Base-by-base conservation (phyloP, 2,329 filamentous ascomycete species). In the Aspergillus neoniger region DNA sequence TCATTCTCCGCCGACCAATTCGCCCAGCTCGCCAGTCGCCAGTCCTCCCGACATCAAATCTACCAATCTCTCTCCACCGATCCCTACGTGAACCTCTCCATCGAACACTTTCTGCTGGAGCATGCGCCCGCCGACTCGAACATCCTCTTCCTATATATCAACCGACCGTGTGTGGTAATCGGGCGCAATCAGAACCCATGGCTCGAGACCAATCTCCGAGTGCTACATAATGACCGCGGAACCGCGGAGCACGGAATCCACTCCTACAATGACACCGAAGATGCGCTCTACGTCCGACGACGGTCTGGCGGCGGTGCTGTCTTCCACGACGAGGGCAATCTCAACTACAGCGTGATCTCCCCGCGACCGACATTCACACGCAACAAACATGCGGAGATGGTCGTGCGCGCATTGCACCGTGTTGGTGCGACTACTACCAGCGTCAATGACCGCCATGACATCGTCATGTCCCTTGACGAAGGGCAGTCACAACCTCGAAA, bases 151-250 rank as follows among this genome's bases (percentile, higher is more conserved):
- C 85, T 97, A 54, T 99, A 98, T 79, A 85, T 87, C 69, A 98
- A 99, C 78, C 79, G 86, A 39, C 92, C 94, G 0, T 92, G 91
- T 74, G 85, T 99, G 61, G 88, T 99, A 72, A 89, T 99, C 67
- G 95, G 95, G 47, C 88, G 95, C 62, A 99, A 99, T 75, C 95
- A 99, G 80, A 99, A 99, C 75, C 95, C 95, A 57, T 99, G 94
- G 95, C 83, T 91, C 8, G 95, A 99, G 79, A 88, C 91, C 63
- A 91, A 96, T 73, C 83, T 97, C 8, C 79, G 79, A 41, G 81
- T 86, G 1, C 79, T 96, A 70, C 78, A 69, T 70, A 80, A 63
- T 74, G 76, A 70, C 65, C 73, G 64, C 36, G 68, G 64, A 47
- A 63, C 50, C 57, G 2, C 44, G 47, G 25, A 70, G 43, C 62